Evolutionary conservation across 352 stramenopile species (phyloP), one percentile per base, ranked within the genome.

Genomic region (Globisporangium cylindrosporum): DNA sequence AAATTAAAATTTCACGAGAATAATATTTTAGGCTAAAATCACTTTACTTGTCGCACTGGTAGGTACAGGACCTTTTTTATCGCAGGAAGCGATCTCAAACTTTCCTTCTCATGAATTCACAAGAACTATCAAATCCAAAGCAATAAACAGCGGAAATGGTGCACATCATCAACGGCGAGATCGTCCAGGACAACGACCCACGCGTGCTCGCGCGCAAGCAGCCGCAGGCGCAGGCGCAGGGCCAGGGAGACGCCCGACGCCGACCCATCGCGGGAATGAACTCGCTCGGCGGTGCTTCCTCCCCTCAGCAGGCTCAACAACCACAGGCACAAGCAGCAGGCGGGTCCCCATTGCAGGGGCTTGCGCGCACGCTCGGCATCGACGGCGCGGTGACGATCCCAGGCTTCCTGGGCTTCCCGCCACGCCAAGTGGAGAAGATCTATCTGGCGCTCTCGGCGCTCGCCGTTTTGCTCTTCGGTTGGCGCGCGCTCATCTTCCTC

Each of bases 161-260:
- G 72, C 88, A 94, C 74, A 95, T 95, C 59, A 91, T 95, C 71
- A 95, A 95, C 63, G 88, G 88, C 59, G 88, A 95, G 67, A 95
- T 95, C 78, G 86, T 95, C 22, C 59, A 71, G 51, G 88, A 95
- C 75, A 78, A 95, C 75, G 88, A 95, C 72, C 88, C 88, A 68
- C 81, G 88, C 22, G 84, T 95, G 36, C 68, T 67, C 49, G 64
- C 68, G 64, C 68, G 68, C 62, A 67, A 71, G 60, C 60, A 67
- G 61, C 62, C 56, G 51, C 41, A 51, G 18, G 25, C 20, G 22
- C 22, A 49, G 53, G 27, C 14, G 32, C 22, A 49, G 46, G 18
- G 18, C 59, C 55, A 48, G 24, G 61, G 20, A 10, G 49, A 20
- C 20, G 12, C 46, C 8, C 32, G 38, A 10, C 46, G 57, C 20